Evolutionary conservation across 1,284 basidiomycete species (phyloP).

Genomic region (Fomitopsis betulina): DNA sequence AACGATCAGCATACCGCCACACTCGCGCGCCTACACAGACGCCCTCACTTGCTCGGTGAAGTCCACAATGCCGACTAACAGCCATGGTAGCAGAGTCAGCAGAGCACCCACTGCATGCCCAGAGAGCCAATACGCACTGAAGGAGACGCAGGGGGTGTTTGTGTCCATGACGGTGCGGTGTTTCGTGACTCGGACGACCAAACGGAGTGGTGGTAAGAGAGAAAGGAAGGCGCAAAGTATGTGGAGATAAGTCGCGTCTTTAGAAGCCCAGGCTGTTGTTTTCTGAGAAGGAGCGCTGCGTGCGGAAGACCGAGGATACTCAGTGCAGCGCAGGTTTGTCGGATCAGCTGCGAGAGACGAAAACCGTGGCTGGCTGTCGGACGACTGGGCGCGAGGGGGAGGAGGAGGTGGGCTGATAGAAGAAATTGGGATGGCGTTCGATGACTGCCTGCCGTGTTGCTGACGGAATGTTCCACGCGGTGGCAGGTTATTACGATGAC

Average conservation of each 20-base stretch:
- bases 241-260: conserved; percentile 22
- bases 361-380: background rate
- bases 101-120: background rate
- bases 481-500: background rate
- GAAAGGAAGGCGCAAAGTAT: conserved; percentile 10
- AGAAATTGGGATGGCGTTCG: background rate
- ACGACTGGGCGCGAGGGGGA: background rate
- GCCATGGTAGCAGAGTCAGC: conserved; percentile 6
- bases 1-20: conserved; percentile 10
- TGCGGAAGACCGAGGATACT: background rate
- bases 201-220: conserved; percentile 14
- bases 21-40: conserved; percentile 13
- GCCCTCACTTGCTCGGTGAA: conserved; percentile 60
- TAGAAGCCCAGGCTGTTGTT: conserved; percentile 18
- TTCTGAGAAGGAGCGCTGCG: conserved; percentile 4
- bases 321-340: background rate
- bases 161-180: conserved; percentile 26
- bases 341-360: background rate
- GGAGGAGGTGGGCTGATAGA: background rate
- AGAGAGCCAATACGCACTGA: conserved; percentile 50
- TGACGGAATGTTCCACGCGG: background rate
- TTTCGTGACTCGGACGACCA: conserved; percentile 4
- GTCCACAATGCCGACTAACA: conserved; percentile 66
- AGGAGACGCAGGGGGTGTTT: conserved; percentile 56
- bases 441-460: background rate